Percentiles rank a stretch among this genome's conserved stretches.
Conservation (phyloP, 2,329 filamentous ascomycete species). For the Sarocladium strictum region DNA sequence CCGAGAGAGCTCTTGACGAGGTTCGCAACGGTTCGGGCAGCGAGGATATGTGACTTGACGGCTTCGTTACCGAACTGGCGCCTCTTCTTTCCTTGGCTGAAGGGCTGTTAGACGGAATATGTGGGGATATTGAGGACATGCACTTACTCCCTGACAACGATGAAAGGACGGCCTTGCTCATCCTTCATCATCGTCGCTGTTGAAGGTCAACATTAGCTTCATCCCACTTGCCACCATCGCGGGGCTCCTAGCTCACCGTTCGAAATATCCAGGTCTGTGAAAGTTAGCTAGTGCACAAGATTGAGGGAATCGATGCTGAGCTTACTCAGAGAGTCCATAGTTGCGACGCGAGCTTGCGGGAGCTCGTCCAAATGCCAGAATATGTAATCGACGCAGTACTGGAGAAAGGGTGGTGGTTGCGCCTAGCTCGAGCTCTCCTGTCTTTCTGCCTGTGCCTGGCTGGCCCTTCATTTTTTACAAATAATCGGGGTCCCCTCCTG, state of each 20-base stretch:
- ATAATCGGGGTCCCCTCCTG: constrained; percentile 6
- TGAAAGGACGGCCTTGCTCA: constrained; percentile 95
- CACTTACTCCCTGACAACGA: constrained; percentile 92
- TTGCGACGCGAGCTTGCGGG: constrained; percentile 5
- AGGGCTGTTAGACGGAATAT: constrained; percentile 15
- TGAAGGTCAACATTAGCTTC: constrained; percentile 17
- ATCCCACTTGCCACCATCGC: constrained; percentile 9
- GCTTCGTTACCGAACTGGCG: constrained; percentile 94
- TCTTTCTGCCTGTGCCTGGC: constrained; percentile 6
- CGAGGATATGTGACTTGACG: constrained; percentile 96
- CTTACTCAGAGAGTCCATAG: constrained; percentile 10
- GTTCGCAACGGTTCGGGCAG: constrained; percentile 90
- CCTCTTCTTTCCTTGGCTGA: constrained; percentile 94
- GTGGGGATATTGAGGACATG: not conserved
- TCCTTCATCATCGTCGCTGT: constrained; percentile 80
- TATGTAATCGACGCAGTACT: constrained; percentile 3
- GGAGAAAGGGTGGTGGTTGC: constrained; percentile 10
- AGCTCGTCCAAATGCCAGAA: constrained; percentile 1
- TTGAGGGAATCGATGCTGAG: not conserved
- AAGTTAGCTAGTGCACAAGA: constrained; percentile 14
- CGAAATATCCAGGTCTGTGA: constrained; percentile 71
- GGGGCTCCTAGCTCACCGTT: constrained; percentile 55
- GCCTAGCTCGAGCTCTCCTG: constrained; percentile 6
- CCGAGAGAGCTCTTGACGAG: constrained; percentile 97
- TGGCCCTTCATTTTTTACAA: constrained; percentile 9